Evolutionary conservation across 2,329 filamentous ascomycete genomes (phyloP).

Genomic region (Trichoderma atroviride): DNA sequence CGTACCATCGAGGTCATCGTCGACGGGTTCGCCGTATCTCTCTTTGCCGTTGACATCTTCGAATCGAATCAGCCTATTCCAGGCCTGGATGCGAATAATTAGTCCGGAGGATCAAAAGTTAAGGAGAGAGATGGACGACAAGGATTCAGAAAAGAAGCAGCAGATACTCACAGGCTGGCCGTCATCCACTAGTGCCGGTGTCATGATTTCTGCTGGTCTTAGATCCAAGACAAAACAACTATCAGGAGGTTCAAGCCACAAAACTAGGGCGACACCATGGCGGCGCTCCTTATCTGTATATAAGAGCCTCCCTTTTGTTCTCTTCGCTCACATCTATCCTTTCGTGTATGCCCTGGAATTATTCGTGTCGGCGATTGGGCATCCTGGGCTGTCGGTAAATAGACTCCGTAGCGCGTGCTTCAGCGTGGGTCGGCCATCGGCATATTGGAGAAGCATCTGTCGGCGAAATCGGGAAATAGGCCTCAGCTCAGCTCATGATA

Average conservation of each 20-base stretch:
- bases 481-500: background rate
- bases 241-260: background rate
- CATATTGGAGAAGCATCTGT: background rate
- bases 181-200: constrained; percentile 2
- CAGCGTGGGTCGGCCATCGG: background rate
- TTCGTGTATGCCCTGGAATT: background rate
- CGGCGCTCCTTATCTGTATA: constrained; percentile 19
- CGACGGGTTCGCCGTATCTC: constrained; percentile 14
- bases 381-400: constrained; percentile 3
- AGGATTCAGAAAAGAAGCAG: background rate
- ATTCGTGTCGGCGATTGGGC: background rate
- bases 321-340: background rate
- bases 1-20: constrained; percentile 12
- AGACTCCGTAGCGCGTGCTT: background rate
- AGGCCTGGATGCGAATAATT: background rate
- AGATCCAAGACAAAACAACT: constrained; percentile 7
- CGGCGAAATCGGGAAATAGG: constrained; percentile 14
- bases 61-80: constrained; percentile 18
- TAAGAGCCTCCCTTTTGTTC: background rate
- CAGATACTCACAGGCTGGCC: constrained; percentile 4
- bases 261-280: background rate
- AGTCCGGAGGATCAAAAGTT: background rate
- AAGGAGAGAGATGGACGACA: background rate
- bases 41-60: constrained; percentile 10
- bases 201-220: background rate